A percentile compares a stretch with the other conserved stretches of the same genome.
Evolutionary conservation across 352 stramenopile genomes (phyloP).

Genomic region (Globisporangium recalcitrans): DNA sequence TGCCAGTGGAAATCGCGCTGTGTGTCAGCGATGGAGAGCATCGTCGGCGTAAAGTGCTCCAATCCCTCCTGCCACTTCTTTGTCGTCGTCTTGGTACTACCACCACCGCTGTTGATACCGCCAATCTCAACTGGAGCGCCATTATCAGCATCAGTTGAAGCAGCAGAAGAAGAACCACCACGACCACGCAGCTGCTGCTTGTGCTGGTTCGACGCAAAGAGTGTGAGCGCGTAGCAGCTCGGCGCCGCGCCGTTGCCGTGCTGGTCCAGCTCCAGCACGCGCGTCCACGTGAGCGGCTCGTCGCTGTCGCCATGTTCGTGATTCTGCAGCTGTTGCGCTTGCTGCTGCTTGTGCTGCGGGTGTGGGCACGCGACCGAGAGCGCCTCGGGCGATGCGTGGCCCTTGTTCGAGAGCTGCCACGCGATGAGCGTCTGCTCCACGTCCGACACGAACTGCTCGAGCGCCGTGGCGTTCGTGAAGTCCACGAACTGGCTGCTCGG

Average conservation of each 20-base stretch:
- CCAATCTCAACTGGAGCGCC: neutral
- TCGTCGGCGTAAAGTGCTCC: slow-evolving; percentile 78
- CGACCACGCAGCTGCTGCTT: slow-evolving; percentile 1
- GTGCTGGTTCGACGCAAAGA: slow-evolving; percentile 29
- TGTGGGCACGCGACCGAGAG: slow-evolving; percentile 14
- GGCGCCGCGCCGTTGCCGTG: slow-evolving; percentile 11
- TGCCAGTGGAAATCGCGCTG: slow-evolving; percentile 39
- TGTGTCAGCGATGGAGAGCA: slow-evolving; percentile 59
- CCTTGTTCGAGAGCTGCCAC: slow-evolving; percentile 64
- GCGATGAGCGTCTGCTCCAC: slow-evolving; percentile 66
- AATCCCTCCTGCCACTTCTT: slow-evolving; percentile 53
- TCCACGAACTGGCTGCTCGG: slow-evolving; percentile 83
- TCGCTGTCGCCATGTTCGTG: neutral
- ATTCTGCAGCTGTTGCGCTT: neutral
- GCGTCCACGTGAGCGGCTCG: slow-evolving; percentile 29
- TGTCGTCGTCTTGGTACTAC: neutral
- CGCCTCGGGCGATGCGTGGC: slow-evolving; percentile 44
- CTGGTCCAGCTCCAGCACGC: slow-evolving; percentile 27
- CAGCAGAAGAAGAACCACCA: neutral
- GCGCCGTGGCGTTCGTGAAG: slow-evolving; percentile 78
- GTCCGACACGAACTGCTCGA: slow-evolving; percentile 77
- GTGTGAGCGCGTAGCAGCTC: slow-evolving; percentile 42
- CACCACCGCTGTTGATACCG: neutral
- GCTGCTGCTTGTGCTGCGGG: neutral
- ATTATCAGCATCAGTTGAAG: neutral